A percentile compares a stretch with the other conserved stretches of the same genome.
phyloP scores from a whole-genome alignment of 352 stramenopile genomes.

The Saprolegnia diclina region DNA sequence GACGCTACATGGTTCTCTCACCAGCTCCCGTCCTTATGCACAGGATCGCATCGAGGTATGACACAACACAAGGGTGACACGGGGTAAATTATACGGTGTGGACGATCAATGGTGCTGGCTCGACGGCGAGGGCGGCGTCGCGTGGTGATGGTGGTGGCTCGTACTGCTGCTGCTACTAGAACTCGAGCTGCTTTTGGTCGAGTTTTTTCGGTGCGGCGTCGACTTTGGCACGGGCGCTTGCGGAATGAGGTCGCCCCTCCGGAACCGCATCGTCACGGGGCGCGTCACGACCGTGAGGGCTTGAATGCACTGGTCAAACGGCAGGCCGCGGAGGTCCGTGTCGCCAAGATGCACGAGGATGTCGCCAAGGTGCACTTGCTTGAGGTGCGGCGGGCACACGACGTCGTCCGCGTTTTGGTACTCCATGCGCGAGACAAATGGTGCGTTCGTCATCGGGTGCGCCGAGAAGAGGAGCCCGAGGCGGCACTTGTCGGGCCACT shows the following conservation, averaged over 20 bases:
- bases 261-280: slow-evolving; percentile 76
- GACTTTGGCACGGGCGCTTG: slow-evolving; percentile 9
- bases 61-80: no score
- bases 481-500: slow-evolving; percentile 80
- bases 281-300: slow-evolving; percentile 74
- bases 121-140: slow-evolving; percentile 1
- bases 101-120: background rate
- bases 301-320: slow-evolving; percentile 82
- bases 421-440: slow-evolving; percentile 24
- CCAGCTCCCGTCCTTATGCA: no score
- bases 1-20: no score
- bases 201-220: background rate
- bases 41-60: no score
- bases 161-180: no score
- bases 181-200: background rate
- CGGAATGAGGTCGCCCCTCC: slow-evolving; percentile 9
- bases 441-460: slow-evolving; percentile 23
- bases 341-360: slow-evolving; percentile 70
- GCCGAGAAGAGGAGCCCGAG: slow-evolving; percentile 75
- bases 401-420: background rate
- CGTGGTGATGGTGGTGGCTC: background rate
- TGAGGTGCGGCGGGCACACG: slow-evolving; percentile 32
- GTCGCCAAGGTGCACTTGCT: slow-evolving; percentile 66
- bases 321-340: slow-evolving; percentile 67
- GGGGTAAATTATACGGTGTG: background rate